These are phyloP conservation scores for Tolypocladium ophioglossoides DNA, from an alignment of 2,329 filamentous ascomycete species.

Conservation along the genomic window DNA sequence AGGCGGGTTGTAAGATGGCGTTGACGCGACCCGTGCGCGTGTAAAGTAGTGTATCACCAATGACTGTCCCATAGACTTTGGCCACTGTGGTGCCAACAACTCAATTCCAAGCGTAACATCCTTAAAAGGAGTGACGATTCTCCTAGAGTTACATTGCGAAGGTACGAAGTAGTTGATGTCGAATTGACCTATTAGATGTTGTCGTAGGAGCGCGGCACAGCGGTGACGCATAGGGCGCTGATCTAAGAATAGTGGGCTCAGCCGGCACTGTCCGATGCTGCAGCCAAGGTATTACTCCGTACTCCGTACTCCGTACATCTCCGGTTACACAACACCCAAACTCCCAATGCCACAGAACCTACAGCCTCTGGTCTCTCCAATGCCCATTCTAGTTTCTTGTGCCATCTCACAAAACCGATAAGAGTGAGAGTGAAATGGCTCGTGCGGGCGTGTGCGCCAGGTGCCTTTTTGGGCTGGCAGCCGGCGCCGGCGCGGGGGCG, in stretches of 20 bases:
- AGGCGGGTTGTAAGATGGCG: not conserved
- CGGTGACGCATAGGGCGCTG: not conserved
- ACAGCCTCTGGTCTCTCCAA: not conserved
- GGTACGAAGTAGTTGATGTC: not conserved
- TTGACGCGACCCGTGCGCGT: not conserved
- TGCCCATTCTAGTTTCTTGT: not conserved
- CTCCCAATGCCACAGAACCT: not conserved
- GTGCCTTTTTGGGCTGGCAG: not conserved
- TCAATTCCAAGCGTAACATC: constrained; percentile 4
- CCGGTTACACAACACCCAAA: not conserved
- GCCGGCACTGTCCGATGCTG: not conserved
- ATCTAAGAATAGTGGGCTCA: not conserved
- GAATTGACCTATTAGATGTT: not conserved
- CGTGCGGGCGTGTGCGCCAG: not conserved
- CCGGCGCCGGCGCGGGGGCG: not conserved
- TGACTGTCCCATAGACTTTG: not conserved
- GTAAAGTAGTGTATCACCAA: not conserved
- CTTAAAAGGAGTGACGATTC: too few relatives aligned
- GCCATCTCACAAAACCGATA: not conserved
- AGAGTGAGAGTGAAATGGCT: not conserved
- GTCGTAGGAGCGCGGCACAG: not conserved
- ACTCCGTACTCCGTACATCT: too few relatives aligned
- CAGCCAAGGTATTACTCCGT: not conserved
- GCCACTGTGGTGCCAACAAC: constrained; percentile 3
- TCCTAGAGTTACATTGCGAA: not conserved